These are phyloP conservation scores for Sedum album DNA, from an alignment of 164 flowering plant species.

Conservation along the genomic window DNA sequence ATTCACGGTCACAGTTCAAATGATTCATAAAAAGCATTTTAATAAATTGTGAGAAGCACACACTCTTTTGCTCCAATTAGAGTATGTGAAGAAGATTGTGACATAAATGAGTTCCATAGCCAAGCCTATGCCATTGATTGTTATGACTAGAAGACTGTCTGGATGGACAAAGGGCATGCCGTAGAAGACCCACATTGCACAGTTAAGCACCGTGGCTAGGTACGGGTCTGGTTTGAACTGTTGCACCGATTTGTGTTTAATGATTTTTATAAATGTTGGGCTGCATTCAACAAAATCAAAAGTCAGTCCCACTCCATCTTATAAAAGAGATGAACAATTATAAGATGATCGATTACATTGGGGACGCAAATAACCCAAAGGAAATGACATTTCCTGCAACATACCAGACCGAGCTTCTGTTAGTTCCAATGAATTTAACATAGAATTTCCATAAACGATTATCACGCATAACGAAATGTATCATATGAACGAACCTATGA, in stretches of 20 bases:
- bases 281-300: conserved; percentile 18
- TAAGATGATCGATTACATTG: conserved; percentile 23
- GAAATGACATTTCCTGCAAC: conserved; percentile 10
- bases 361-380: conserved; percentile 28
- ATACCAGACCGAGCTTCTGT: neutral
- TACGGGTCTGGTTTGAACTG: conserved; percentile 43
- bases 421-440: neutral
- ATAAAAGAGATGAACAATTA: neutral
- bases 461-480: neutral
- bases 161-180: conserved; percentile 41
- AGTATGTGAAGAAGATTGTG: conserved; percentile 30
- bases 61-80: conserved; percentile 27
- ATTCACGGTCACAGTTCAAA: neutral
- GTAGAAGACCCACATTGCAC: conserved; percentile 40
- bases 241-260: conserved; percentile 25
- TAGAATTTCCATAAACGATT: no score
- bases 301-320: neutral
- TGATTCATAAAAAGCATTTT: no score
- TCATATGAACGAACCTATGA: neutral
- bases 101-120: conserved; percentile 27
- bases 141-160: conserved; percentile 31
- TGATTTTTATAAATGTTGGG: conserved; percentile 30
- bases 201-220: conserved; percentile 39
- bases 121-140: conserved; percentile 35
- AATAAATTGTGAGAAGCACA: neutral